Evolutionary conservation across 2,329 filamentous ascomycete species (phyloP).

Genomic region (Colletotrichum acutatum): DNA sequence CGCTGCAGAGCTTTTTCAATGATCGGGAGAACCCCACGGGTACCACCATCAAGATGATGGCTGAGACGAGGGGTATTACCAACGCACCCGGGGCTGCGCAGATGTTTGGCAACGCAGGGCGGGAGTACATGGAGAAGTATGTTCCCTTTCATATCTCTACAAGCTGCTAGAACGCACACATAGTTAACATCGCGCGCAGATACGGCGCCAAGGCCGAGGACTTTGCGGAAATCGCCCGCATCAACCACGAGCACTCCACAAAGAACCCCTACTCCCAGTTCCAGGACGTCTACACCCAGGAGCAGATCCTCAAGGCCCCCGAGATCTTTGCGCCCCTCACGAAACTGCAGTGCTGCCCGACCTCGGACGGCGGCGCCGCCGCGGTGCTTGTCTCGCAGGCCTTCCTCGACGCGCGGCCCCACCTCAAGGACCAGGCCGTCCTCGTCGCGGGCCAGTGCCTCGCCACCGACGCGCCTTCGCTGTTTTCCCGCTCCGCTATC

Average conservation of each 20-base stretch:
- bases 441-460: constrained; percentile 89
- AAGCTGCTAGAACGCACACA: neutral
- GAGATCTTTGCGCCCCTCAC: constrained; percentile 90
- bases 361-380: constrained; percentile 90
- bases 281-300: constrained; percentile 87
- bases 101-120: constrained; percentile 93
- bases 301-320: constrained; percentile 80
- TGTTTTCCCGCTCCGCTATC: constrained; percentile 85
- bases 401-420: constrained; percentile 86
- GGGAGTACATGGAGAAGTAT: constrained; percentile 94
- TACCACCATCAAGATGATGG: constrained; percentile 82
- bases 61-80: constrained; percentile 80
- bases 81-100: constrained; percentile 89
- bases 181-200: constrained; percentile 51
- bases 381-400: constrained; percentile 88
- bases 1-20: constrained; percentile 83
- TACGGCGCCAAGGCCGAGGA: constrained; percentile 86
- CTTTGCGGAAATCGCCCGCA: constrained; percentile 92
- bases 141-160: constrained; percentile 39
- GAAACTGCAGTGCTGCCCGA: constrained; percentile 98
- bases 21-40: constrained; percentile 85
- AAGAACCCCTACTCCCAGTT: constrained; percentile 99
- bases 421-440: constrained; percentile 85
- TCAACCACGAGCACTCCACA: constrained; percentile 93
- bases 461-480: constrained; percentile 82